Percentiles rank a stretch among this genome's conserved stretches.
These are phyloP conservation scores for Aureobasidium sp. DNA, from an alignment of 2,329 filamentous ascomycete species.

Conservation along the genomic window DNA sequence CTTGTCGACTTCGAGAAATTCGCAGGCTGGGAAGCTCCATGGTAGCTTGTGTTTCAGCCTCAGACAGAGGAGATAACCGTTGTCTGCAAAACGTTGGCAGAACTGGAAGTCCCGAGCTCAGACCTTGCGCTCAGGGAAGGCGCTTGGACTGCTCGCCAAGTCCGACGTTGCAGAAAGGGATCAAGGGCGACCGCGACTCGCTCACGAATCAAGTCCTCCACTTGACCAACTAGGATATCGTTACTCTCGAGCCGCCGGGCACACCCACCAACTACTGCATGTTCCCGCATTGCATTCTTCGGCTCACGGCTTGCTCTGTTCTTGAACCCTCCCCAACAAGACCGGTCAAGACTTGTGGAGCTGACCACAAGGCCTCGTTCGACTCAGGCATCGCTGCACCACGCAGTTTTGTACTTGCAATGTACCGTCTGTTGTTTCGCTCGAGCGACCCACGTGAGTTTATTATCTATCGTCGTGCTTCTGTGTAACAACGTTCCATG, in stretches of 20 bases:
- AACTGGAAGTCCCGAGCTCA: background rate
- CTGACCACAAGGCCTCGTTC: background rate
- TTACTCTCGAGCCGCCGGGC: background rate
- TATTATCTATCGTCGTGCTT: background rate
- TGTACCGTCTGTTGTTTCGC: background rate
- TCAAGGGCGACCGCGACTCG: conserved; percentile 6
- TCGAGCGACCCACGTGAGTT: conserved; percentile 8
- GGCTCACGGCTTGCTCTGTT: background rate
- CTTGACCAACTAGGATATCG: background rate
- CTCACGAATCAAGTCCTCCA: background rate
- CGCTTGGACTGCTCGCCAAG: background rate
- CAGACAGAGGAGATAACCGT: conserved; percentile 10
- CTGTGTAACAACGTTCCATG: conserved; percentile 1
- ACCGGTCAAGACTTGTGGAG: background rate
- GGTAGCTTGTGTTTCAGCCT: conserved; percentile 7
- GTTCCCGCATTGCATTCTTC: conserved; percentile 1
- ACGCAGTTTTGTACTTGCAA: background rate
- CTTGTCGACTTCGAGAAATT: background rate
- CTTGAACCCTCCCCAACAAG: background rate
- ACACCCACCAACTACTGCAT: background rate
- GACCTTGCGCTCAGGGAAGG: background rate
- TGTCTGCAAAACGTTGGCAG: conserved; percentile 1
- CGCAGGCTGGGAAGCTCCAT: background rate
- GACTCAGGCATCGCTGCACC: background rate
- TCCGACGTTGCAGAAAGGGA: conserved; percentile 2